Evolutionary conservation across 2,329 filamentous ascomycete genomes (phyloP), one percentile per base, ranked within the genome.

Genomic region (Chaetomium strumarium): DNA sequence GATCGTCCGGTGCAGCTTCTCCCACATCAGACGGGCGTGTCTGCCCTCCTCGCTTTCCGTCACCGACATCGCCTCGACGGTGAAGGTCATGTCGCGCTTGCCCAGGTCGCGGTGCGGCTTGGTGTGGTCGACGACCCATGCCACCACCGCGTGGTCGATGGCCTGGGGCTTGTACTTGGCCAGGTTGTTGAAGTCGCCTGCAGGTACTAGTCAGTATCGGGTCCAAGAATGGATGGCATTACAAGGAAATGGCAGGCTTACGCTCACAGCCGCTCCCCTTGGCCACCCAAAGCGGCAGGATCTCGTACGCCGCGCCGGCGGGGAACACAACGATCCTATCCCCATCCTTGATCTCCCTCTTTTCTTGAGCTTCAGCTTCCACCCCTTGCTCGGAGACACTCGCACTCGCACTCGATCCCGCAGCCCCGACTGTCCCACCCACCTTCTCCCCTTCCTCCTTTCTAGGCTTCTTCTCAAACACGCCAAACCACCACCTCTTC

Each of bases 261-360:
- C 70, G 65, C 50, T 71, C 64, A 47, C 72, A 74, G 19, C 65
- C 63, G 43, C 61, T 67, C 8, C 61, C 64, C 37, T 66, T 63
- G 2, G 72, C 67, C 0, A 74, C 72, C 65, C 68, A 75, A 8
- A 75, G 60, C 30, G 72, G 72, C 39, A 73, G 44, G 13, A 72
- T 66, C 39, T 70, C 69, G 52, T 75, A 74, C 12, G 74, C 64
- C 1, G 72, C 70, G 0, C 70, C 72, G 0, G 71, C 71, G 12
- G 72, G 70, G 55, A 75, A 75, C 46, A 74, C 70, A 30, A 74
- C 66, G 8, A 70, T 63, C 53, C 70, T 62, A 17, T 62, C 57
- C 51, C 57, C 51, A 16, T 57, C 55, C 9, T 43, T 20, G 16
- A 59, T 43, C 3, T 38, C 54, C 0, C 20, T 24, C 9, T 17